phyloP scores from a whole-genome alignment of 1,284 basidiomycete species.

The Microbotryum silenes-acaulis region DNA sequence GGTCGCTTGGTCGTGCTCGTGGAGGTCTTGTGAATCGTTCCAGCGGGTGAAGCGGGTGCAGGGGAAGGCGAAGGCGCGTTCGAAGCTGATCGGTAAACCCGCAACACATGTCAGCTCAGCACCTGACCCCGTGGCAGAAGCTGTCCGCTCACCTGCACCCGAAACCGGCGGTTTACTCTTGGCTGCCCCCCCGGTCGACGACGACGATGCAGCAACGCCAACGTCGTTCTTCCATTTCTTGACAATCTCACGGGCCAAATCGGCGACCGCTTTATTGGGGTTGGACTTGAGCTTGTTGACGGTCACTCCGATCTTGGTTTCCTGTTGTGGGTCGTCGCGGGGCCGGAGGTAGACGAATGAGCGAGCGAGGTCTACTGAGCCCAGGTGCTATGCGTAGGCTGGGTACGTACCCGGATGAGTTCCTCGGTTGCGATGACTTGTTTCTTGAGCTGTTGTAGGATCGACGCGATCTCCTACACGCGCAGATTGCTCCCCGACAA shows the following conservation, averaged over 20 bases:
- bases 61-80: constrained; percentile 14
- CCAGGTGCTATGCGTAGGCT: constrained; percentile 1
- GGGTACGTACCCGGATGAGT: constrained; percentile 63
- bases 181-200: background rate
- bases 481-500: background rate
- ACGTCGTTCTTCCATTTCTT: constrained; percentile 49
- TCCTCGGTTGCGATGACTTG: constrained; percentile 76
- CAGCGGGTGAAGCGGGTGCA: constrained; percentile 5
- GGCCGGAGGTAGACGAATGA: background rate
- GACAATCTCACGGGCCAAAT: constrained; percentile 85
- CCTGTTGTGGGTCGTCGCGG: constrained; percentile 46
- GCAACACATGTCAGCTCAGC: background rate
- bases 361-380: background rate
- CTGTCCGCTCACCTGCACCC: too few relatives aligned
- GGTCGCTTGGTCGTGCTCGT: constrained; percentile 3
- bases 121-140: background rate
- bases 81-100: background rate
- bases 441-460: constrained; percentile 67
- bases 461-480: constrained; percentile 58
- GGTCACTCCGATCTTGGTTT: constrained; percentile 83
- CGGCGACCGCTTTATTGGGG: constrained; percentile 61
- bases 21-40: constrained; percentile 6
- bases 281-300: constrained; percentile 83
- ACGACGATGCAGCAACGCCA: constrained; percentile 8
- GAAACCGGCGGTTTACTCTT: background rate